phyloP scores from a whole-genome alignment of 2,329 filamentous ascomycete genomes.

The Pseudocercospora pini-densiflorae region DNA sequence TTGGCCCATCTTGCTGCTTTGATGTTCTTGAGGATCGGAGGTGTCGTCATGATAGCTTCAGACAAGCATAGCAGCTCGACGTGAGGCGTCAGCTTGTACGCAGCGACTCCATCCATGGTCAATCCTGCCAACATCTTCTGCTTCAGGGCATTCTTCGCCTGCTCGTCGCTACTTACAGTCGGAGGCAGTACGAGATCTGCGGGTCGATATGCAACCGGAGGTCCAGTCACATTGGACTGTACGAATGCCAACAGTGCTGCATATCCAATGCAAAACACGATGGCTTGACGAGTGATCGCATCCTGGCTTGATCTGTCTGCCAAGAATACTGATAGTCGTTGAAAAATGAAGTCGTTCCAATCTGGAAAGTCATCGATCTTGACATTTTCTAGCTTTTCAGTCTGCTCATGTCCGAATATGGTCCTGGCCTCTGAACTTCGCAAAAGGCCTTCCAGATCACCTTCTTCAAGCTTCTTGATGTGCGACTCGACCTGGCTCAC shows the following conservation, averaged over 20 bases:
- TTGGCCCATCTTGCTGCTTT: slow-evolving; percentile 63
- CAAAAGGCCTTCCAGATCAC: slow-evolving; percentile 48
- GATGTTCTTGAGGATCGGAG: slow-evolving; percentile 51
- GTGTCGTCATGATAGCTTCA: slow-evolving; percentile 60
- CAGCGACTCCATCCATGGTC: slow-evolving; percentile 80
- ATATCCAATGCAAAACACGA: slow-evolving; percentile 63
- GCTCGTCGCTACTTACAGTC: background rate
- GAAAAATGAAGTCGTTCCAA: slow-evolving; percentile 54
- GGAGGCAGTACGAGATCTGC: slow-evolving; percentile 55
- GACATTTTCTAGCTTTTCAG: slow-evolving; percentile 39
- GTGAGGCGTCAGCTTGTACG: slow-evolving; percentile 81
- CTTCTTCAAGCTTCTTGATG: slow-evolving; percentile 47
- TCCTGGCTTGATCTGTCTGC: slow-evolving; percentile 44
- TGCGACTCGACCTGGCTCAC: slow-evolving; percentile 43
- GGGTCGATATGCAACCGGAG: slow-evolving; percentile 67
- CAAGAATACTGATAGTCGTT: slow-evolving; percentile 46
- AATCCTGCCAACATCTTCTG: slow-evolving; percentile 70
- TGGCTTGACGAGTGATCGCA: slow-evolving; percentile 38
- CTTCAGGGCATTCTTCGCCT: slow-evolving; percentile 33
- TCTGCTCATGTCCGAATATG: slow-evolving; percentile 47
- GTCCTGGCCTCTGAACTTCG: slow-evolving; percentile 45
- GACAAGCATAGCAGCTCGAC: slow-evolving; percentile 84
- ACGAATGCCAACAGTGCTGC: slow-evolving; percentile 78
- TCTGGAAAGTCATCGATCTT: slow-evolving; percentile 40
- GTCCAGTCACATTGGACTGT: slow-evolving; percentile 86